Base-by-base conservation (phyloP, 2,329 filamentous ascomycete genomes). In the Berkeleyomyces basicola region DNA sequence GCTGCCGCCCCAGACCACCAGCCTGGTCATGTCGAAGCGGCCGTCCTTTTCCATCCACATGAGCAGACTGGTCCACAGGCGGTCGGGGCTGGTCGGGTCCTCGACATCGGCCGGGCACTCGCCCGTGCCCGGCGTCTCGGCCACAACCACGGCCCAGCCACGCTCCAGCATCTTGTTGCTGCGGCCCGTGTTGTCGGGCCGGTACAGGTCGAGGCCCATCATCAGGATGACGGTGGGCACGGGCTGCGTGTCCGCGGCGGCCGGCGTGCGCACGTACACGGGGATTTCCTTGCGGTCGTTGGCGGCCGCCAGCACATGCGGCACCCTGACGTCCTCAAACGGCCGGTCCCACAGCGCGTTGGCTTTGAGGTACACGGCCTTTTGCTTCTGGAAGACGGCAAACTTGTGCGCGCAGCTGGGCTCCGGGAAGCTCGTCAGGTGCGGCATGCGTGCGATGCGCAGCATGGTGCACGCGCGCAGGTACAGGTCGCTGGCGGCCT, bases 391-490 rank as follows among this genome's bases (percentile, higher is more conserved):
- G 81, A 85, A 90, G 1, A 85, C 85, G 37, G 77, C 70, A 66
- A 81, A 79, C 71, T 90, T 84, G 58, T 72, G 70, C 1, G 71
- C 70, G 51, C 74, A 74, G 67, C 68, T 76, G 47, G 74, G 65
- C 1, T 64, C 59, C 0, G 77, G 76, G 59, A 71, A 74, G 3
- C 69, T 66, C 2, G 74, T 71, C 66, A 80, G 74, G 67, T 80
- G 79, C 3, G 87, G 86, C 69, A 90, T 90, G 14, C 87, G 79
- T 0, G 84, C 79, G 67, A 90, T 89, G 61, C 87, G 80, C 71
- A 87, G 85, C n/a, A 90, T 77, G 36, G 84, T 82, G 31, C 85
- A 86, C 4, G 84, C 84, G 31, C 86, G 82, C n/a, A 88, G 77
- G 71, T 84, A 88, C 16, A 86, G 76, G 43, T 79, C 79, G 3